Base-by-base conservation (phyloP, 2,329 filamentous ascomycete genomes). In the Penicillium sp. region DNA sequence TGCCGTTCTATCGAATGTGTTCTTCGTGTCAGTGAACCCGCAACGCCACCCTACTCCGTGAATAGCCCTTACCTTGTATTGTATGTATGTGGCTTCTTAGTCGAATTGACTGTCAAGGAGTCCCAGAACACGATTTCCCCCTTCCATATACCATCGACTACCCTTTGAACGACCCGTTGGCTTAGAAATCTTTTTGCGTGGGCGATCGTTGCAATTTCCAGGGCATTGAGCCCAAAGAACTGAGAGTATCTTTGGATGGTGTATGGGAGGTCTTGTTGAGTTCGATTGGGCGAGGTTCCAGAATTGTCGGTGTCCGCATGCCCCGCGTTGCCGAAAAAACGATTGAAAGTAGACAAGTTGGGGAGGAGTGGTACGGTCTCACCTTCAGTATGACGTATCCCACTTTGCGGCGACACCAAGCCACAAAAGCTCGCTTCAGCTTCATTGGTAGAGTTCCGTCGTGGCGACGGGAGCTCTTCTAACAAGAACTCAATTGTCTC, bases 41-140 rank as follows among this genome's bases (percentile, higher is more conserved):
- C 18, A 38, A 6, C 16, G 2, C 21, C 9, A 9, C 46, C 36
- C 8, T 54, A 44, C 29, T 38, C 24, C 11, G 18, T 27, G n/a
- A 2, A 18, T 6, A 7, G 27, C 41, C 45, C 66, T 57, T 63
- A 78, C 72, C 71, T 72, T 59, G 79, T 76, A 67, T 89, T 89
- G 74, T 94, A 95, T 59, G 89, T 84, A 21, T 88, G 86, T 1
- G 90, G 87, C 65, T 85, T 85, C 73, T 95, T 96, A 53, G 81
- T 83, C 0, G 89, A 85, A 64, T 88, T 78, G 8, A 90, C 82
- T 8, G 84, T 87, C n/a, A 96, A 77, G 5, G 80, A 84, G 56
- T 92, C 88, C 91, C 90, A 96, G 70, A 95, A 94, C 36, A 92
- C 83, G 56, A 96, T 91, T 60, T 92, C 87, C 43, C 91, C 91